Evolutionary conservation across 176 grass and related monocot species (phyloP).

Genomic region (Oryza punctata): DNA sequence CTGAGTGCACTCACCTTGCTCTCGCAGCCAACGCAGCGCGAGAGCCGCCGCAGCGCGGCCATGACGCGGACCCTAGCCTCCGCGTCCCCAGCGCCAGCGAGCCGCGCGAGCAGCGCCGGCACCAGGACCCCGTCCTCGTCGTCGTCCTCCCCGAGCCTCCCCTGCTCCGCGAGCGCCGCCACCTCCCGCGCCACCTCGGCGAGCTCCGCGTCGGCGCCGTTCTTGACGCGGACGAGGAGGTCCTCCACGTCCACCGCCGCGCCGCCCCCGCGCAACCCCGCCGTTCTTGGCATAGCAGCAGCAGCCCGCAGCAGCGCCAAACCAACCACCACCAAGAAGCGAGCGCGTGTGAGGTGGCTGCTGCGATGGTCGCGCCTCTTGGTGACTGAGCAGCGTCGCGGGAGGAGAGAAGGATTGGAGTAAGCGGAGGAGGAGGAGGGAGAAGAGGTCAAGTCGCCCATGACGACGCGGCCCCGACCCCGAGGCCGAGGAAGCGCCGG

Average conservation of each 20-base stretch:
- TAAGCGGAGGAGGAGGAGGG: not conserved
- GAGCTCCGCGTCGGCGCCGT: slow-evolving; percentile 40
- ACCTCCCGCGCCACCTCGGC: slow-evolving; percentile 43
- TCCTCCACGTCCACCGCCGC: slow-evolving; percentile 58
- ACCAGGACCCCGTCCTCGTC: slow-evolving; percentile 59
- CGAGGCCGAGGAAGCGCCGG: slow-evolving; percentile 1
- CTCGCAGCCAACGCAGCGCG: slow-evolving; percentile 29
- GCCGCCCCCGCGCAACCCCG: not conserved
- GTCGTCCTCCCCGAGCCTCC: slow-evolving; percentile 50
- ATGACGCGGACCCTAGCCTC: slow-evolving; percentile 63
- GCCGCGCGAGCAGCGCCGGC: slow-evolving; percentile 49
- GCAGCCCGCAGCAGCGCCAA: not conserved
- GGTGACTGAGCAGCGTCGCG: not conserved
- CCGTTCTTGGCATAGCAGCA: slow-evolving; percentile 33
- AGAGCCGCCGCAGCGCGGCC: slow-evolving; percentile 51
- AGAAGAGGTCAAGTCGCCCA: slow-evolving; percentile 56
- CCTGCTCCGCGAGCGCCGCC: slow-evolving; percentile 34
- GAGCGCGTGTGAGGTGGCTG: not conserved
- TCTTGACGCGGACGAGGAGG: slow-evolving; percentile 66
- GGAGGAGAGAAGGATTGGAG: not conserved
- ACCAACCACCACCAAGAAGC: not conserved
- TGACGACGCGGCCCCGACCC: slow-evolving; percentile 35
- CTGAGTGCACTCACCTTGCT: slow-evolving; percentile 59
- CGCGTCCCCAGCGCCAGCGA: slow-evolving; percentile 33
- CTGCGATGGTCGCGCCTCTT: not conserved